Evolutionary conservation across 768 basidiomycete species (phyloP).

Genomic region (Lactarius psammicola): DNA sequence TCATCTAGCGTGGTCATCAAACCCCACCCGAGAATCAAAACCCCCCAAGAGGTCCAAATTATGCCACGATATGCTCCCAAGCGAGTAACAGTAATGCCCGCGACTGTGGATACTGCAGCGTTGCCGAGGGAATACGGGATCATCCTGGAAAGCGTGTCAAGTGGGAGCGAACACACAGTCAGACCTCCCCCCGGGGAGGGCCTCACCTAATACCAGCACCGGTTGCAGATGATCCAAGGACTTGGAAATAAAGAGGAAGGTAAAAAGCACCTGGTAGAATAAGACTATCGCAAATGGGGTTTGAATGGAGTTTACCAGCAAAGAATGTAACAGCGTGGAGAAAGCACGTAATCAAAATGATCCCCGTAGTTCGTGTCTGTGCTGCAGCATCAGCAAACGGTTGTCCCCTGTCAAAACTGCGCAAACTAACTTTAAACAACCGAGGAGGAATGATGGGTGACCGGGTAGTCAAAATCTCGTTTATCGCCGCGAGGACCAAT

Average conservation of each 20-base stretch:
- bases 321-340: conserved; percentile 68
- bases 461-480: conserved; percentile 60
- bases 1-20: conserved; percentile 69
- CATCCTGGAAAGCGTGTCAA: conserved; percentile 50
- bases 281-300: conserved; percentile 1
- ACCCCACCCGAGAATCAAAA: conserved; percentile 64
- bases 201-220: conserved; percentile 60
- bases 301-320: conserved; percentile 35
- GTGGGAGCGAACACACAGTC: background rate
- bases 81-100: conserved; percentile 57
- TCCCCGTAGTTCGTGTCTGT: conserved; percentile 66
- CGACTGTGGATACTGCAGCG: conserved; percentile 51
- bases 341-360: conserved; percentile 56
- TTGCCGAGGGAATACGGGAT: conserved; percentile 66
- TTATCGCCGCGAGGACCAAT: conserved; percentile 50
- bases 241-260: conserved; percentile 76
- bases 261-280: conserved; percentile 51
- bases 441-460: conserved; percentile 75
- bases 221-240: conserved; percentile 72
- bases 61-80: conserved; percentile 57
- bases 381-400: conserved; percentile 30
- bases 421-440: conserved; percentile 57
- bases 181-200: background rate
- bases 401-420: background rate
- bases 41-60: conserved; percentile 61